Evolutionary conservation across 192 early-diverging fungal genomes (phyloP), one percentile per base, ranked within the genome.

Genomic region (Coemansia sp.): DNA sequence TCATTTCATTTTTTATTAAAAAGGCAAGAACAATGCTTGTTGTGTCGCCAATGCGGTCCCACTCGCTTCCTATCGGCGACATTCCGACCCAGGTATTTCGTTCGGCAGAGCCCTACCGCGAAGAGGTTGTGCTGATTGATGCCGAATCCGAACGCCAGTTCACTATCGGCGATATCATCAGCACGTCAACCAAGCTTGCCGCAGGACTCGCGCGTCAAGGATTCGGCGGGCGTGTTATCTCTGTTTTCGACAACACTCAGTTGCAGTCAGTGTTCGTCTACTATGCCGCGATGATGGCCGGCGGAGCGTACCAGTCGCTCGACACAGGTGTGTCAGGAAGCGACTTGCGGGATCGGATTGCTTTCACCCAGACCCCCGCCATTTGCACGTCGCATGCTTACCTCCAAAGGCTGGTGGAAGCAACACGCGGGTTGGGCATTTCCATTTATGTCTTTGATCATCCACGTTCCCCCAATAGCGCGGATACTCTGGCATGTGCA

Each of bases 261-360:
- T 48, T 77, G 49, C 75, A 75, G 48, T 73, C 67, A 5, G 75
- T 82, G 23, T 73, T 67, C 45, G 79, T 82, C 11, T 82, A 82
- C 63, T 82, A 76, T 26, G 79, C 79, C 9, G 74, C 79, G 26
- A 43, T 82, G 60, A 71, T 82, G 68, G 63, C 71, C n/a, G 79
- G 79, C 36, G 75, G 75, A 2, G 64, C 79, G 3, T 82, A 71
- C 68, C 79, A 82, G 52, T 76, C 78, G n/a, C 61, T 81, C 36
- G 64, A 70, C 65, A 76, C 74, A 14, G 68, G 67, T 18, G 63
- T 64, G 20, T 30, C 46, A 15, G 60, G 16, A 20, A 23, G 51
- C 16, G 39, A 64, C 15, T 69, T 81, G 36, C 66, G 67, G 1
- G 60, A 72, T 23, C 64, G 71, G n/a, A 73, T 82, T 23, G 39